phyloP scores from a whole-genome alignment of 345 rosid species.

The Eucalyptus erythrocorys region DNA sequence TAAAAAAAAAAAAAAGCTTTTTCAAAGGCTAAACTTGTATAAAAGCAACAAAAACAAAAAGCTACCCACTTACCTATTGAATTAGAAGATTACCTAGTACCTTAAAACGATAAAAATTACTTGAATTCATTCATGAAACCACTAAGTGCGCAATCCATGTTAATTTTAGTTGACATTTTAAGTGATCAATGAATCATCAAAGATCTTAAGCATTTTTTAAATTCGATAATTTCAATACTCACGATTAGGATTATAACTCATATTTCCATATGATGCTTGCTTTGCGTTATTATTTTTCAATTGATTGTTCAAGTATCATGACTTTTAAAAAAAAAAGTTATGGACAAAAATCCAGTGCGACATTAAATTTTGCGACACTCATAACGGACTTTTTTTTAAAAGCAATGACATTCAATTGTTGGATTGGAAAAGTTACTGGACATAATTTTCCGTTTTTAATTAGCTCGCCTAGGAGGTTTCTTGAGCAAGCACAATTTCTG shows the following conservation, averaged over 20 bases:
- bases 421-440: background rate
- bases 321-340: rapidly evolving
- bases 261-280: rapidly evolving
- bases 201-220: background rate
- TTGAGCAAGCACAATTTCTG: background rate
- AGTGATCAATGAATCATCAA: rapidly evolving
- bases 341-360: rapidly evolving
- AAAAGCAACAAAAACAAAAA: background rate
- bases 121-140: rapidly evolving
- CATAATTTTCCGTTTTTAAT: background rate
- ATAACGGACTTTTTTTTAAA: rapidly evolving
- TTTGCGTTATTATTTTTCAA: rapidly evolving
- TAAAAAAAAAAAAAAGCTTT: background rate
- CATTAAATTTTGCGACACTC: background rate
- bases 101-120: background rate
- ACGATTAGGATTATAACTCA: background rate
- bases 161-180: background rate
- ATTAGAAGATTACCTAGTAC: background rate
- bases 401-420: background rate
- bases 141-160: rapidly evolving
- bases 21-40: background rate
- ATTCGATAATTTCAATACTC: background rate
- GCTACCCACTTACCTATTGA: background rate
- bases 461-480: background rate
- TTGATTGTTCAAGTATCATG: rapidly evolving